Evolutionary conservation across 2,329 filamentous ascomycete species (phyloP), one percentile per base, ranked within the genome.

Genomic region (Fusarium gaditjirri): DNA sequence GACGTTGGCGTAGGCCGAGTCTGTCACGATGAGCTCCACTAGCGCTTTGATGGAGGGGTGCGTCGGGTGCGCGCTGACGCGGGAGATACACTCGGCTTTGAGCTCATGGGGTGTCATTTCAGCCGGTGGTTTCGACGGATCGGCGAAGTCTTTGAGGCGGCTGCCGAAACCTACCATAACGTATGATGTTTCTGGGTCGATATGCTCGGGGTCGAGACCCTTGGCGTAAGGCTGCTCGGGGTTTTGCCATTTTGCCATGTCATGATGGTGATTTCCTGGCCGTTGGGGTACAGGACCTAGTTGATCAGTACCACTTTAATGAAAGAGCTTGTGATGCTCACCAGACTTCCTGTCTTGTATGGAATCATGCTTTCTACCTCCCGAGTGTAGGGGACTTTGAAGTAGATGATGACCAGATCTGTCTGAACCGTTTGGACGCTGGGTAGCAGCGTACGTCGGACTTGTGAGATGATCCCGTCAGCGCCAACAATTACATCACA

Each of bases 211-310:
- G 21, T 55, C 52, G 8, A 55, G 52, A 14, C 52, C 38, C 38
- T 42, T 55, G 27, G 52, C 52, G 14, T 42, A 55, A 31, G 52
- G 52, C 21, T 55, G 38, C 38, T 55, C 52, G 14, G 52, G 52
- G 29, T 55, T 55, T 23, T 55, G 52, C 52, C 52, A 55, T 55
- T 55, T 23, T 55, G 52, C 52, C 52, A 55, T 23, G 52, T 42
- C 52, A 55, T 41, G 14, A 55, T 55, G 27, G 52, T 55, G n/a
- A 55, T 55, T 55, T 55, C 52, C 13, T 55, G 38, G 27, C 52
- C 52, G 23, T 55, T 55, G 21, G 52, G 52, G 23, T 42, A 55
- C 3, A 55, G 38, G 12, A 55, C 52, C 38, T 42, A 16, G 10
- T 11, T 25, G 3, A 13, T 55, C 25, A 55, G 38, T 42, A 21